phyloP scores from a whole-genome alignment of 1,284 basidiomycete genomes.

The Boletus hoseneyae region DNA sequence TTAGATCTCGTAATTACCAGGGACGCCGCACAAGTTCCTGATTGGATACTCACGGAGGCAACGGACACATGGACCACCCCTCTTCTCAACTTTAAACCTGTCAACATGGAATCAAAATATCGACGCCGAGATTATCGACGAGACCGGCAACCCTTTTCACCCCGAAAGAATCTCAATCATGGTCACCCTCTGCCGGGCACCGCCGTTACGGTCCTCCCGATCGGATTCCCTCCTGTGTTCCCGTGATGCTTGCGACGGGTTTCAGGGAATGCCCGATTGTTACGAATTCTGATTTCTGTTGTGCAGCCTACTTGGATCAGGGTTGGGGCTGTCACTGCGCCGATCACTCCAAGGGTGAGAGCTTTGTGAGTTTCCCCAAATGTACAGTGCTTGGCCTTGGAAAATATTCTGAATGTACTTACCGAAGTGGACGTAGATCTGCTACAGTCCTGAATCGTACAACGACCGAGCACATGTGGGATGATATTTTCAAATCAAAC shows the following conservation, averaged over 20 bases:
- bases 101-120: constrained; percentile 24
- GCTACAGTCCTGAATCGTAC: constrained; percentile 26
- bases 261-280: constrained; percentile 21
- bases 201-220: constrained; percentile 23
- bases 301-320: constrained; percentile 17
- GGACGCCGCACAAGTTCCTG: constrained; percentile 19
- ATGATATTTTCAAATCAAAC: constrained; percentile 34
- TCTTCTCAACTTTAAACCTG: constrained; percentile 24
- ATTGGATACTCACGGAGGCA: constrained; percentile 25
- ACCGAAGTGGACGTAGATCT: constrained; percentile 31
- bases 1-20: constrained; percentile 26
- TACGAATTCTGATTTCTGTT: constrained; percentile 10
- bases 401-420: constrained; percentile 20
- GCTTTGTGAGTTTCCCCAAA: constrained; percentile 18
- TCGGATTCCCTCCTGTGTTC: constrained; percentile 1
- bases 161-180: constrained; percentile 15
- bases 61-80: constrained; percentile 18
- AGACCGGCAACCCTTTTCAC: constrained; percentile 9
- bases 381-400: constrained; percentile 9
- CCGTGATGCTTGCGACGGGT: constrained; percentile 19
- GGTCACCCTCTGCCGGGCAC: constrained; percentile 22
- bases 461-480: constrained; percentile 33
- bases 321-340: constrained; percentile 15
- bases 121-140: constrained; percentile 23
- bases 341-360: constrained; percentile 23